phyloP scores from a whole-genome alignment of 2,329 filamentous ascomycete species.

The Dryadomyces quercus-mongolicae region DNA sequence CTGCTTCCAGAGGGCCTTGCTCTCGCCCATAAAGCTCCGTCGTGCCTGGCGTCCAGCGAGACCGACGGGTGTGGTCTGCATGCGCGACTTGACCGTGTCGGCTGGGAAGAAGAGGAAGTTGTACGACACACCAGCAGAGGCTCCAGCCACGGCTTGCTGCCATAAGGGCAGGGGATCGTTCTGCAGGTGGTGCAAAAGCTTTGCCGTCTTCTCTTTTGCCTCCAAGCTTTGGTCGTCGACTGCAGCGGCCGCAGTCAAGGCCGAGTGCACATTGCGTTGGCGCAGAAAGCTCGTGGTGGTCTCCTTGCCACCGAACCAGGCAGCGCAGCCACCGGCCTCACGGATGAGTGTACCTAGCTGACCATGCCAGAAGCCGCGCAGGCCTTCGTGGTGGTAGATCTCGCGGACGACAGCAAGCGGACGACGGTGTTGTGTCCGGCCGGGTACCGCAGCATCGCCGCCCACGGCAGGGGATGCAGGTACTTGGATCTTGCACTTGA shows the following conservation, averaged over 20 bases:
- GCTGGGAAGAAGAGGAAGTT: conserved; percentile 97
- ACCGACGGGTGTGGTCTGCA: conserved; percentile 75
- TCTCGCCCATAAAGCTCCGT: conserved; percentile 62
- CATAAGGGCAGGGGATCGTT: conserved; percentile 57
- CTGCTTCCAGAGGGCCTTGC: conserved; percentile 63
- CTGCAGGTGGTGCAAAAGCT: conserved; percentile 26
- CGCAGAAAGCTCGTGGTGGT: conserved; percentile 63
- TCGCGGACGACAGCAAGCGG: conserved; percentile 63
- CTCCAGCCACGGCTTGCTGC: conserved; percentile 81
- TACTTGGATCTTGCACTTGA: conserved; percentile 98
- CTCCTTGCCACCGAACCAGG: conserved; percentile 92
- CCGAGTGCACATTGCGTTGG: conserved; percentile 34
- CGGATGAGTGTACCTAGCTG: conserved; percentile 88
- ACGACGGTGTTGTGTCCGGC: conserved; percentile 22
- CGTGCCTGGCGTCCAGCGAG: conserved; percentile 23
- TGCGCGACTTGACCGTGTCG: conserved; percentile 92
- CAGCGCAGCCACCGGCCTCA: conserved; percentile 83
- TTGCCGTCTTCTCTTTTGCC: conserved; percentile 18
- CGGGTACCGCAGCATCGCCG: conserved; percentile 14
- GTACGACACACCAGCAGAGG: conserved; percentile 81
- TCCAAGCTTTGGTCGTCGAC: conserved; percentile 19
- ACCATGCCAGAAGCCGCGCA: conserved; percentile 87
- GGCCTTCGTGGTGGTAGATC: conserved; percentile 70
- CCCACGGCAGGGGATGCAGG: conserved; percentile 34
- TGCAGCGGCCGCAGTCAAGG: conserved; percentile 16